Evolutionary conservation across 2,329 filamentous ascomycete species (phyloP).

Genomic region (Shiraia sp.): DNA sequence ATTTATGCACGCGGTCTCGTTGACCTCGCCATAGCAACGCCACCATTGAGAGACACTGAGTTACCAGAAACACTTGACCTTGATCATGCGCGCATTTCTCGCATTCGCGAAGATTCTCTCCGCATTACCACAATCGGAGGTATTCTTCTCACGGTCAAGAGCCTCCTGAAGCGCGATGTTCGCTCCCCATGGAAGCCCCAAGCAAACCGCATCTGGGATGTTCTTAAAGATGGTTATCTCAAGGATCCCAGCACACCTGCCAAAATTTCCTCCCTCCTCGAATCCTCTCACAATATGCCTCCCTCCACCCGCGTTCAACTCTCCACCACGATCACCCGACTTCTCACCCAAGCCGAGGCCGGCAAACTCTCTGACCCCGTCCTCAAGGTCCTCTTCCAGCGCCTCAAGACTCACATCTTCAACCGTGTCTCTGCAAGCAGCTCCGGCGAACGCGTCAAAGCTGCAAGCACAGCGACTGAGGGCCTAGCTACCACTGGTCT

Average conservation of each 20-base stretch:
- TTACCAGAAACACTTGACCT: constrained; percentile 76
- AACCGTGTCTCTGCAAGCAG: constrained; percentile 67
- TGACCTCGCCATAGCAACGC: constrained; percentile 72
- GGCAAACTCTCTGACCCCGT: constrained; percentile 62
- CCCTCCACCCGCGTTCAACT: constrained; percentile 51
- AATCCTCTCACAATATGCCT: constrained; percentile 55
- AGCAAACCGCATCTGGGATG: constrained; percentile 69
- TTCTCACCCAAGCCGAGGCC: constrained; percentile 56
- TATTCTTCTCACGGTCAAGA: constrained; percentile 79
- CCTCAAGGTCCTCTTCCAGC: constrained; percentile 68
- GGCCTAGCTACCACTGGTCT: constrained; percentile 70
- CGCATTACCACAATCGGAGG: constrained; percentile 74
- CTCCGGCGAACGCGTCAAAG: constrained; percentile 70
- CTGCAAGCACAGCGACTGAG: constrained; percentile 70
- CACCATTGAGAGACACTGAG: constrained; percentile 56
- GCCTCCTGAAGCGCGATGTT: constrained; percentile 79
- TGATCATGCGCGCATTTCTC: constrained; percentile 66
- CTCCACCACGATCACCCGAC: constrained; percentile 51
- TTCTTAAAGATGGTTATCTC: constrained; percentile 65
- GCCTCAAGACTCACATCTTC: constrained; percentile 69
- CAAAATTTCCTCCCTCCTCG: constrained; percentile 54
- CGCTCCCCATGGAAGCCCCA: constrained; percentile 77
- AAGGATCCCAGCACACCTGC: constrained; percentile 55
- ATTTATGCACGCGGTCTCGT: constrained; percentile 78
- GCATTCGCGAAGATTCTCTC: constrained; percentile 61